Conservation (phyloP, 306 rosid species). For the Begonia loranthoides region DNA sequence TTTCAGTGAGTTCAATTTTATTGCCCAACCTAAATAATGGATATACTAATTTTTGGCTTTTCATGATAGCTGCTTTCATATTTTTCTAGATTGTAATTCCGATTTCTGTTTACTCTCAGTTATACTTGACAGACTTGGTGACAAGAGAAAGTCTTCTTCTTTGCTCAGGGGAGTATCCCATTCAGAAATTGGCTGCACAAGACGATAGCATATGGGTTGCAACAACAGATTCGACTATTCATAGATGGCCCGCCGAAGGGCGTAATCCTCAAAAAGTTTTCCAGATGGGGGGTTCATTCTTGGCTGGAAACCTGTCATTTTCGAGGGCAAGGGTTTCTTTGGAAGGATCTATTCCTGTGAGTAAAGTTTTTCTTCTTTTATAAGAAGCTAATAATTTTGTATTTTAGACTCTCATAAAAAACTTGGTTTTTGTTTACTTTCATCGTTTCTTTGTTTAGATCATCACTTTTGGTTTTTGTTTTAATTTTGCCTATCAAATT, state of each 20-base stretch:
- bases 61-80: slow-evolving; percentile 11
- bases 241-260: slow-evolving; percentile 88
- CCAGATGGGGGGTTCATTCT: slow-evolving; percentile 73
- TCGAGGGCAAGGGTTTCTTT: slow-evolving; percentile 90
- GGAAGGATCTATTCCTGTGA: slow-evolving; percentile 86
- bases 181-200: slow-evolving; percentile 67
- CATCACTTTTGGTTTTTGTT: too few species aligned
- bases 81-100: slow-evolving; percentile 22
- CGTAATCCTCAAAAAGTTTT: slow-evolving; percentile 71
- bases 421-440: not conserved
- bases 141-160: slow-evolving; percentile 95
- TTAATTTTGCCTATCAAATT: too few species aligned
- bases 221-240: slow-evolving; percentile 80
- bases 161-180: slow-evolving; percentile 85
- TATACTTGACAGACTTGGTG: slow-evolving; percentile 95
- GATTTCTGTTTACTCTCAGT: slow-evolving; percentile 43
- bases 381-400: not conserved
- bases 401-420: not conserved
- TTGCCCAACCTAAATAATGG: slow-evolving; percentile 4
- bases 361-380: slow-evolving; percentile 16
- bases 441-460: too few species aligned
- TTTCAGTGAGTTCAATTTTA: slow-evolving; percentile 64
- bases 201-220: slow-evolving; percentile 86
- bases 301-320: slow-evolving; percentile 94
- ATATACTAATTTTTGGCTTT: slow-evolving; percentile 1